Evolutionary conservation across 495 filamentous ascomycete genomes (phyloP).

Genomic region (Penicillium soppii): DNA sequence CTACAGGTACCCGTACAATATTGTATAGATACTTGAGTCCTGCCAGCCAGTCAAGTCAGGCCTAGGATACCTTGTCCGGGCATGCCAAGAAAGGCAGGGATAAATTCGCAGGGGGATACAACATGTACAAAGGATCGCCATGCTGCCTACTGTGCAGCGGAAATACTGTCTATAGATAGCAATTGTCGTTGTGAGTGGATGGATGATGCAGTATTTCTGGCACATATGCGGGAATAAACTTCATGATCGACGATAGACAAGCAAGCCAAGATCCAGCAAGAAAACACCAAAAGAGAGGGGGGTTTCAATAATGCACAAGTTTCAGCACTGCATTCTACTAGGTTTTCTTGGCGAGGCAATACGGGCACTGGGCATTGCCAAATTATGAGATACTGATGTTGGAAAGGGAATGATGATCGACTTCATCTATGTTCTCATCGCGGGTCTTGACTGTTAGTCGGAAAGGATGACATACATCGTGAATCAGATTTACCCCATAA

Average conservation of each 20-base stretch:
- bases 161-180: slow-evolving; percentile 1
- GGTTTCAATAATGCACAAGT: neutral
- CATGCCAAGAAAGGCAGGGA: slow-evolving; percentile 5
- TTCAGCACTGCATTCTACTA: neutral
- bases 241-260: slow-evolving; percentile 8
- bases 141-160: neutral
- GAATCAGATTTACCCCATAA: slow-evolving; percentile 2
- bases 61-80: neutral
- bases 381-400: neutral
- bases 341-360: neutral
- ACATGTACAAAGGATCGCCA: slow-evolving; percentile 8
- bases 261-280: neutral
- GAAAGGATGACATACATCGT: neutral
- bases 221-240: neutral
- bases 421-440: neutral
- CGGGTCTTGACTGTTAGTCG: neutral
- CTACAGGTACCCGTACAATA: slow-evolving; percentile 5
- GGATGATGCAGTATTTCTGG: neutral
- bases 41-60: neutral
- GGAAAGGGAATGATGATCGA: neutral
- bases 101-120: slow-evolving; percentile 8
- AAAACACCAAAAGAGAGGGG: neutral
- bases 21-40: neutral
- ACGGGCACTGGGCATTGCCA: neutral
- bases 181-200: neutral